Percentiles rank a stretch among this genome's conserved stretches.
These are phyloP conservation scores for Boletellus ananiceps DNA, from an alignment of 768 basidiomycete genomes.

Conservation along the genomic window DNA sequence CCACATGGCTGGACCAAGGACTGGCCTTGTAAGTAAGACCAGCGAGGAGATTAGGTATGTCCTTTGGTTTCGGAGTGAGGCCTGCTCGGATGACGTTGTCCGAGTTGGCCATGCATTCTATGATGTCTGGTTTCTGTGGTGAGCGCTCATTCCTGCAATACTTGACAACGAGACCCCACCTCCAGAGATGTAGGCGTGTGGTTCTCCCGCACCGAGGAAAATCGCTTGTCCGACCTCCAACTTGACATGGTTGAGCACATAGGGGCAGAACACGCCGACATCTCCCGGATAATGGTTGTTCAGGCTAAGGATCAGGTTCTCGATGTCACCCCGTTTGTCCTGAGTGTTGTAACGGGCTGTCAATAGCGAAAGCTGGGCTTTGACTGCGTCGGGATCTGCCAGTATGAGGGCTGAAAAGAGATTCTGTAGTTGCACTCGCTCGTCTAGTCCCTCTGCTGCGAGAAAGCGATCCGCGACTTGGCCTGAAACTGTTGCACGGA, in stretches of 20 bases:
- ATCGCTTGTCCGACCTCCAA: conserved; percentile 85
- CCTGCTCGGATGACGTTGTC: conserved; percentile 99
- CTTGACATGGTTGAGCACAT: conserved; percentile 80
- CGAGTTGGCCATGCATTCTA: conserved; percentile 98
- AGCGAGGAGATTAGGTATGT: conserved; percentile 83
- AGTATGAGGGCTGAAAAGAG: conserved; percentile 86
- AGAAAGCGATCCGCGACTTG: conserved; percentile 52
- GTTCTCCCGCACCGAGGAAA: conserved; percentile 93
- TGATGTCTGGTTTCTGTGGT: conserved; percentile 62
- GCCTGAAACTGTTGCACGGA: conserved; percentile 63
- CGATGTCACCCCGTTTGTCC: conserved; percentile 43
- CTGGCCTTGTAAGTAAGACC: conserved; percentile 83
- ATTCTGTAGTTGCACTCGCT: conserved; percentile 53
- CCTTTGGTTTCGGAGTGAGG: conserved; percentile 93
- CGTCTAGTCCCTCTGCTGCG: conserved; percentile 30
- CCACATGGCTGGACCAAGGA: conserved; percentile 62
- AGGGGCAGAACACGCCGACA: conserved; percentile 89
- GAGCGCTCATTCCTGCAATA: background rate
- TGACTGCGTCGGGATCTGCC: conserved; percentile 51
- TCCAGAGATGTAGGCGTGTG: conserved; percentile 93
- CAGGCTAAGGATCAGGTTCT: conserved; percentile 59
- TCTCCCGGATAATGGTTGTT: conserved; percentile 84
- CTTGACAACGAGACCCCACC: conserved; percentile 44
- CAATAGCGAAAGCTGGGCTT: conserved; percentile 51
- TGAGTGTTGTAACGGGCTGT: conserved; percentile 57